Evolutionary conservation across 495 filamentous ascomycete species (phyloP).

Genomic region (Penicillium daleae): DNA sequence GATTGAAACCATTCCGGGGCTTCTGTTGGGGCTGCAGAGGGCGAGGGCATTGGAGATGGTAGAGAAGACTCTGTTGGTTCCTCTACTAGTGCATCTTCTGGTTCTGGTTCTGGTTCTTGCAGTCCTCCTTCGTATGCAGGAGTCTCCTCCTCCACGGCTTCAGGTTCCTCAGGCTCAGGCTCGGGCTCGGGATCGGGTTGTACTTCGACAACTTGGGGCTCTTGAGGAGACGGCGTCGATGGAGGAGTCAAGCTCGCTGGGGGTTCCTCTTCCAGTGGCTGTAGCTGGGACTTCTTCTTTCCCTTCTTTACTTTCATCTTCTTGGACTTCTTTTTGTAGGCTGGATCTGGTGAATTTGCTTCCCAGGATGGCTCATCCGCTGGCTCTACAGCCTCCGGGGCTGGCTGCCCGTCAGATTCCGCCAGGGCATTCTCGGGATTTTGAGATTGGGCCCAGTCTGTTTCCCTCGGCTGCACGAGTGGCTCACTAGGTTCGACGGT

Average conservation of each 20-base stretch:
- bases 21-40: neutral
- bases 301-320: slow-evolving; percentile 31
- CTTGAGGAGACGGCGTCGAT: slow-evolving; percentile 40
- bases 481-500: neutral
- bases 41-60: neutral
- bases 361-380: slow-evolving; percentile 16
- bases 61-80: neutral
- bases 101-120: neutral
- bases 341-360: neutral
- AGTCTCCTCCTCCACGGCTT: neutral
- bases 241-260: slow-evolving; percentile 44
- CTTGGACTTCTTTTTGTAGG: slow-evolving; percentile 26
- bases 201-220: slow-evolving; percentile 14
- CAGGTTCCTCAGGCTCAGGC: neutral
- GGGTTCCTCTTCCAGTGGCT: slow-evolving; percentile 20
- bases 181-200: neutral
- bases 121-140: neutral
- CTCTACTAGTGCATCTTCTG: slow-evolving; percentile 13
- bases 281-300: slow-evolving; percentile 7
- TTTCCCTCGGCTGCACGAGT: neutral
- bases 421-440: neutral
- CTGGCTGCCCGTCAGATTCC: slow-evolving; percentile 8
- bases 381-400: slow-evolving; percentile 7
- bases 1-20: neutral
- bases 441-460: neutral